Base-by-base conservation (phyloP, 345 rosid species). In the Citrus inodora region DNA sequence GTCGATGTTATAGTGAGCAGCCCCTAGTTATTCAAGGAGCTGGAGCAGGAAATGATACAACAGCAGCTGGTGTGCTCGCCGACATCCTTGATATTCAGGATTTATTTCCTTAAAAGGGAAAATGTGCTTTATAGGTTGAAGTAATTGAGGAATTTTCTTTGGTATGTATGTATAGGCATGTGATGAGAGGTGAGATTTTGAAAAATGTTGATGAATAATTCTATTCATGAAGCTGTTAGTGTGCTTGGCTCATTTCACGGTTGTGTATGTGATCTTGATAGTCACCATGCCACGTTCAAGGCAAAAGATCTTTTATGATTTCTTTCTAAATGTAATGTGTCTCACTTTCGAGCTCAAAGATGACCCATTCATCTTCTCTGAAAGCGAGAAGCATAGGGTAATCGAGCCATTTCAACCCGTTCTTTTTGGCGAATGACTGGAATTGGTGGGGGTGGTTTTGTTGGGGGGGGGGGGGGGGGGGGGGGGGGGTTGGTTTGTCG, bases 21-120 rank as follows among this genome's bases (percentile, higher is more conserved):
- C 97, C 98, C 4, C 76, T 93, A 80, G 99, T 93, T 78, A 92
- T 93, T 84, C 98, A 95, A 90, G 99, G 98, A 40, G 98, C 98
- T 2, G 99, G 98, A 83, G 98, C 99, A 5, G 99, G 99, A 21
- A 95, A 95, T 55, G 98, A 93, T 71, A 93, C 96, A 0, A 95
- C 99, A 32, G 99, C 97, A 6, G 96, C 99, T 11, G 99, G 98
- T 53, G 93, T 92, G 72, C 97, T 95, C 46, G 93, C 98, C 5
- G 98, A 93, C 88, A 89, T 93, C 69, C 86, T 95, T 75, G 99
- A 93, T 78, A 66, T 95, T 79, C 98, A 93, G 86, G 98, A 95
- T 85, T 84, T 91, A 33, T 93, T 95, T 79, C 84, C 86, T 73
- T 89, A 75, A 83, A 64, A 72, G 51, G 59, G 70, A 46, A 60